Evolutionary conservation across 2,329 filamentous ascomycete genomes (phyloP).

Genomic region (Cyphellophora attinorum): DNA sequence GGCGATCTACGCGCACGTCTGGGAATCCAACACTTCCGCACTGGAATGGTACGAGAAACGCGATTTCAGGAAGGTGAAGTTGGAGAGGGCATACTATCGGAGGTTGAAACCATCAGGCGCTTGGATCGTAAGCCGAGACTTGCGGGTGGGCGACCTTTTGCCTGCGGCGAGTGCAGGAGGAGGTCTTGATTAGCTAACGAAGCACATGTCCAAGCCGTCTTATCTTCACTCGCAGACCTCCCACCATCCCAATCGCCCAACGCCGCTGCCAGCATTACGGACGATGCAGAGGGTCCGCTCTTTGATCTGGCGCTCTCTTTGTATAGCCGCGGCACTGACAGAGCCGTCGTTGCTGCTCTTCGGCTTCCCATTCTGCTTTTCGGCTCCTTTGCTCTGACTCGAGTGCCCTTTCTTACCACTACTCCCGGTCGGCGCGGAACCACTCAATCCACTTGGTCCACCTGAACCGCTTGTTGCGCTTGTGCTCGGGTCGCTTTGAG

Average conservation of each 20-base stretch:
- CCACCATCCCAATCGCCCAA: slow-evolving; percentile 75
- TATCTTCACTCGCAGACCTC: slow-evolving; percentile 31
- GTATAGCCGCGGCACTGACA: too few relatives aligned
- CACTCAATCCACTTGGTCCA: background rate
- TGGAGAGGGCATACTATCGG: slow-evolving; percentile 50
- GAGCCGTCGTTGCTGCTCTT: slow-evolving; percentile 1
- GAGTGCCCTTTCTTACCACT: slow-evolving; percentile 1
- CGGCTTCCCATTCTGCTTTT: background rate
- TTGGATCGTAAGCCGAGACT: slow-evolving; percentile 33
- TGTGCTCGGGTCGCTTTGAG: too few relatives aligned
- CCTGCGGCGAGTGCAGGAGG: slow-evolving; percentile 3
- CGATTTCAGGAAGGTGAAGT: slow-evolving; percentile 43
- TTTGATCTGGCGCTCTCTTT: slow-evolving; percentile 15
- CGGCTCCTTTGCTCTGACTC: too few relatives aligned
- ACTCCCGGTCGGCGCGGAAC: background rate
- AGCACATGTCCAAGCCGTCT: too few relatives aligned
- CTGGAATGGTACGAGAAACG: slow-evolving; percentile 51
- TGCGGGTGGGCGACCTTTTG: slow-evolving; percentile 1
- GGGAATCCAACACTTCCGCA: slow-evolving; percentile 52
- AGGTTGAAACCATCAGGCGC: slow-evolving; percentile 48
- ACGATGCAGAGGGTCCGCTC: slow-evolving; percentile 57
- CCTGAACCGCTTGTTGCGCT: background rate
- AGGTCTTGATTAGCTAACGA: too few relatives aligned
- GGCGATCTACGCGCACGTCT: slow-evolving; percentile 53
- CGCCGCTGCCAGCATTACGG: slow-evolving; percentile 65